Percentiles rank a stretch among this genome's conserved stretches.
phyloP scores from a whole-genome alignment of 1,139 yeast genomes.

The Pichia sp. region DNA sequence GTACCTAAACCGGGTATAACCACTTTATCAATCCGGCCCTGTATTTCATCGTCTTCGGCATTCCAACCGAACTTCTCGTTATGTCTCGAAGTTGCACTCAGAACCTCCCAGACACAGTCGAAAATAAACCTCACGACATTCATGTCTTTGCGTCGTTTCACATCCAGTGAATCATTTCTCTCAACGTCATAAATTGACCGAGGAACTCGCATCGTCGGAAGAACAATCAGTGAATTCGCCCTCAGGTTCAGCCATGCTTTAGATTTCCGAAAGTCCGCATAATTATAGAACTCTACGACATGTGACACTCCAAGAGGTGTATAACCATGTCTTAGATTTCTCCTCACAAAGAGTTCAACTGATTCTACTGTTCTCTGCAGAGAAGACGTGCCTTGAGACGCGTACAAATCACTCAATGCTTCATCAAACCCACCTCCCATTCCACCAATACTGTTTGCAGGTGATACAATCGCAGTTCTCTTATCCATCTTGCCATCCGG shows the following conservation, averaged over 20 bases:
- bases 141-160: background rate
- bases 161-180: slow-evolving; percentile 7
- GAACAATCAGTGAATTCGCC: slow-evolving; percentile 33
- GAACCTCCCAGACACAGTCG: slow-evolving; percentile 40
- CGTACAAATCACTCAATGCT: slow-evolving; percentile 32
- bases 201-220: slow-evolving; percentile 47
- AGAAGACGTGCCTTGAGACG: slow-evolving; percentile 16
- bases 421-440: slow-evolving; percentile 48
- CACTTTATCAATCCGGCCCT: slow-evolving; percentile 25
- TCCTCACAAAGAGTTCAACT: slow-evolving; percentile 16
- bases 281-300: slow-evolving; percentile 23
- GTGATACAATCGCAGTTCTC: slow-evolving; percentile 36
- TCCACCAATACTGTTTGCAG: slow-evolving; percentile 46
- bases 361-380: slow-evolving; percentile 10
- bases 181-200: slow-evolving; percentile 10
- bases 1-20: slow-evolving; percentile 45
- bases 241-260: slow-evolving; percentile 23
- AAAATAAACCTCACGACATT: slow-evolving; percentile 29
- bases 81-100: slow-evolving; percentile 24
- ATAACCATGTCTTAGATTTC: slow-evolving; percentile 25
- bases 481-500: background rate
- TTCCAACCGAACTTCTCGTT: slow-evolving; percentile 15
- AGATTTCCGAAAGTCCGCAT: slow-evolving; percentile 14
- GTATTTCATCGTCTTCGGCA: slow-evolving; percentile 27
- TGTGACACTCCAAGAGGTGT: slow-evolving; percentile 28